phyloP scores from a whole-genome alignment of 2,329 filamentous ascomycete species.

The Diplocarpon rosae region DNA sequence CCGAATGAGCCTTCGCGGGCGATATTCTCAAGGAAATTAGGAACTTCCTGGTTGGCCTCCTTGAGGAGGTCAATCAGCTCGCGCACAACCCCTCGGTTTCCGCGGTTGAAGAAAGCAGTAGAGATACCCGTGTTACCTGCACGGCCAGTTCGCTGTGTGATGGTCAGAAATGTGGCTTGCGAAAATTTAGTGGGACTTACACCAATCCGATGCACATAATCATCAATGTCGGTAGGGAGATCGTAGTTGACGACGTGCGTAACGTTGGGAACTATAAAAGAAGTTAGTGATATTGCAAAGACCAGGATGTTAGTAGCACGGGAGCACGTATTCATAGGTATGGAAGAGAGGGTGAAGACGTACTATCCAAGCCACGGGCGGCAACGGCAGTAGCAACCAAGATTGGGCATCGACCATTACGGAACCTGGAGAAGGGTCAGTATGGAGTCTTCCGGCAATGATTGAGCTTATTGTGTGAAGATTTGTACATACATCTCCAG shows the following conservation, averaged over 20 bases:
- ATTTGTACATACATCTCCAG: conserved; percentile 31
- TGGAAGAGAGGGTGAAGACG: not conserved
- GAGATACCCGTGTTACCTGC: conserved; percentile 97
- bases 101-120: conserved; percentile 99
- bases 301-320: not conserved
- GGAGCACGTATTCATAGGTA: not conserved
- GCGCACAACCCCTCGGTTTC: conserved; percentile 94
- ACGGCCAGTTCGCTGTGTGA: conserved; percentile 72
- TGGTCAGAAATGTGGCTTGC: not conserved
- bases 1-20: conserved; percentile 82
- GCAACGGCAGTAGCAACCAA: conserved; percentile 95
- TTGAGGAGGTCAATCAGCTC: conserved; percentile 96
- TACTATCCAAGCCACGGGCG: conserved; percentile 36
- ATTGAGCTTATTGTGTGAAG: no score
- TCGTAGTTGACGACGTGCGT: conserved; percentile 99
- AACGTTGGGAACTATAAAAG: conserved; percentile 46
- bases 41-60: conserved; percentile 96
- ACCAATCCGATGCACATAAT: conserved; percentile 98
- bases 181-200: not conserved
- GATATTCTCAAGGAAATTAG: conserved; percentile 90
- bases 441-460: no score
- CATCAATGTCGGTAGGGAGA: conserved; percentile 95
- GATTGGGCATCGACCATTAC: conserved; percentile 88
- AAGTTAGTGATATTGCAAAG: not conserved
- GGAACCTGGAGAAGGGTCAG: conserved; percentile 61